Conservation (phyloP, 441 rosid species). For the Flueggea neowawraea region DNA sequence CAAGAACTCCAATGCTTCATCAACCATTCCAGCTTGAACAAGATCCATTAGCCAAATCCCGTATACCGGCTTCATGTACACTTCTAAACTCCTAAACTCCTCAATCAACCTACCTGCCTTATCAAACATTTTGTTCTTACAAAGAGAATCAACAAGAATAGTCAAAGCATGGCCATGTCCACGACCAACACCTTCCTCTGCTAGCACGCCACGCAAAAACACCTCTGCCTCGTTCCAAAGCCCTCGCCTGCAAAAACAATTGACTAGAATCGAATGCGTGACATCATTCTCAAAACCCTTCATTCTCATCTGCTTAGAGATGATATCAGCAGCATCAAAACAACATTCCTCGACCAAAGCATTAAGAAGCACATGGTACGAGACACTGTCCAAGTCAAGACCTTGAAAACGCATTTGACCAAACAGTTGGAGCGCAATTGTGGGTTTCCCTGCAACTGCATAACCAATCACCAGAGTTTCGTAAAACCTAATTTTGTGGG, state of each 20-base stretch:
- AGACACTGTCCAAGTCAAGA: conserved; percentile 55
- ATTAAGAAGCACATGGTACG: conserved; percentile 69
- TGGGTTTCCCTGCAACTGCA: conserved; percentile 68
- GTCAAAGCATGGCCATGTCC: conserved; percentile 30
- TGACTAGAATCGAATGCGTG: conserved; percentile 54
- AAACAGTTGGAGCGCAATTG: conserved; percentile 62
- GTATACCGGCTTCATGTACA: conserved; percentile 47
- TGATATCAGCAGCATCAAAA: conserved; percentile 42
- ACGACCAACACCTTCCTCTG: conserved; percentile 9
- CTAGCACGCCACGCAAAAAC: conserved; percentile 33
- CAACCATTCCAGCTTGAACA: conserved; percentile 41
- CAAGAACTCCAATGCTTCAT: conserved; percentile 53
- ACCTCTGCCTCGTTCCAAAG: conserved; percentile 51
- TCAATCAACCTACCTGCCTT: conserved; percentile 50
- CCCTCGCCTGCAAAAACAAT: conserved; percentile 57
- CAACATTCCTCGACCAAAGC: conserved; percentile 63
- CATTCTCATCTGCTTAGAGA: conserved; percentile 47
- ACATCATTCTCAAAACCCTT: conserved; percentile 46
- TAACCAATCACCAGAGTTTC: conserved; percentile 72
- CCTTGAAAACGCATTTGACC: conserved; percentile 77
- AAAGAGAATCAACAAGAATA: conserved; percentile 48
- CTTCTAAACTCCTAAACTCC: conserved; percentile 36
- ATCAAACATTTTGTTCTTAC: conserved; percentile 35
- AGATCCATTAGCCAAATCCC: conserved; percentile 55
- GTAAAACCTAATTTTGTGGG: conserved; percentile 29